Conservation (phyloP, 1,139 yeast species). For the Debaryomyces udenii region DNA sequence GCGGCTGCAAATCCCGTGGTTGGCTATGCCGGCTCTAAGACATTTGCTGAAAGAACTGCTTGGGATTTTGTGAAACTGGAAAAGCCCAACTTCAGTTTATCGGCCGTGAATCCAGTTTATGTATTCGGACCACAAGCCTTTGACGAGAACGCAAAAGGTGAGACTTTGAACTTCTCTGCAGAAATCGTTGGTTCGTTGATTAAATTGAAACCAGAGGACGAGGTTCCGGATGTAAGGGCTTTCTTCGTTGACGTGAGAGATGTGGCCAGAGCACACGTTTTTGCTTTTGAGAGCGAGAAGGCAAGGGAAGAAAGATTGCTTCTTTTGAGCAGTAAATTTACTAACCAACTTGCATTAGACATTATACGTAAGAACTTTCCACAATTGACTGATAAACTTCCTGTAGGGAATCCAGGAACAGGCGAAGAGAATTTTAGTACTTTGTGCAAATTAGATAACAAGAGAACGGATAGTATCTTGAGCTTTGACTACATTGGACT, state of each 20-base stretch:
- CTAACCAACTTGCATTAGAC: conserved; percentile 34
- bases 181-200: conserved; percentile 31
- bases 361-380: conserved; percentile 27
- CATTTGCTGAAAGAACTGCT: conserved; percentile 48
- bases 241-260: conserved; percentile 54
- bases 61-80: conserved; percentile 34
- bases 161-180: conserved; percentile 37
- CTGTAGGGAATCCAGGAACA: conserved; percentile 42
- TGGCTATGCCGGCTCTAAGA: conserved; percentile 55
- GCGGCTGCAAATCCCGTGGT: conserved; percentile 25
- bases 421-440: conserved; percentile 9
- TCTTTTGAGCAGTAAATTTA: conserved; percentile 31
- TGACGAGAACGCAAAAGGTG: conserved; percentile 25
- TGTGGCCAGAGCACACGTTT: conserved; percentile 53
- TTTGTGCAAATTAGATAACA: conserved; percentile 32
- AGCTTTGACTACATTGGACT: conserved; percentile 39
- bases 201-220: conserved; percentile 19
- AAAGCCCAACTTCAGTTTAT: conserved; percentile 38
- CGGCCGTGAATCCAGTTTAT: conserved; percentile 50
- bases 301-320: conserved; percentile 33
- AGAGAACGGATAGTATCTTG: conserved; percentile 32
- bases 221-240: conserved; percentile 19
- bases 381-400: conserved; percentile 26
- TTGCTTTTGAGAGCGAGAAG: conserved; percentile 36
- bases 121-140: conserved; percentile 50